These are phyloP conservation scores for carrot (Daucus carota) DNA, from an alignment of 129 eudicot species.

Conservation along the genomic window DNA sequence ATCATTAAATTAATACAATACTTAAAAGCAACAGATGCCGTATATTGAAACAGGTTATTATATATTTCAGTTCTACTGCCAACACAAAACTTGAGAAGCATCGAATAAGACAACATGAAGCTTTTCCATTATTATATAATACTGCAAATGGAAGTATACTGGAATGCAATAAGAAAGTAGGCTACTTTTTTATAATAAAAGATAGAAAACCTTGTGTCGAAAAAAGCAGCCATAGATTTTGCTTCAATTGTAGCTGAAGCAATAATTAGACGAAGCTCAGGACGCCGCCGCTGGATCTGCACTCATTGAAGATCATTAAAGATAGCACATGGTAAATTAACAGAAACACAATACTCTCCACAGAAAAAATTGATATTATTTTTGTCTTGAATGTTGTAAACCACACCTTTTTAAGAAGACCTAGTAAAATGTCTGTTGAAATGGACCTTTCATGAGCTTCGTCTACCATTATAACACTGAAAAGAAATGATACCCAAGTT, in stretches of 20 bases:
- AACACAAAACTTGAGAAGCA: neutral
- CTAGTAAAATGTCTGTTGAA: constrained; percentile 81
- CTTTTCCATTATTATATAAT: neutral
- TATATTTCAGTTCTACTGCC: neutral
- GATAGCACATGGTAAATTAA: constrained; percentile 2
- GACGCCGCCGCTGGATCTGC: constrained; percentile 89
- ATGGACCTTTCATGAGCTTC: constrained; percentile 98
- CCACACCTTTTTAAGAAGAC: constrained; percentile 86
- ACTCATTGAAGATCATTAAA: constrained; percentile 7
- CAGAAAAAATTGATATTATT: neutral
- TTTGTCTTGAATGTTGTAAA: neutral
- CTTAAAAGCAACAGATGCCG: neutral
- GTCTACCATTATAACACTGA: constrained; percentile 95
- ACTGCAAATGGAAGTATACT: neutral
- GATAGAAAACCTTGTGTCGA: constrained; percentile 51
- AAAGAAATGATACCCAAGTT: constrained; percentile 6
- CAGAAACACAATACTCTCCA: neutral
- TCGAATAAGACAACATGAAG: neutral
- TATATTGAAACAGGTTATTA: neutral
- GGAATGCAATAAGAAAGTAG: neutral
- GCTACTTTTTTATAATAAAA: neutral
- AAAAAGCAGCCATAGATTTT: constrained; percentile 76
- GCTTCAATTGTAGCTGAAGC: constrained; percentile 98
- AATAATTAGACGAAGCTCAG: constrained; percentile 81
- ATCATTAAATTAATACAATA: neutral